Base-by-base conservation (phyloP, 306 rosid genomes). In the Ceratonia siliqua region DNA sequence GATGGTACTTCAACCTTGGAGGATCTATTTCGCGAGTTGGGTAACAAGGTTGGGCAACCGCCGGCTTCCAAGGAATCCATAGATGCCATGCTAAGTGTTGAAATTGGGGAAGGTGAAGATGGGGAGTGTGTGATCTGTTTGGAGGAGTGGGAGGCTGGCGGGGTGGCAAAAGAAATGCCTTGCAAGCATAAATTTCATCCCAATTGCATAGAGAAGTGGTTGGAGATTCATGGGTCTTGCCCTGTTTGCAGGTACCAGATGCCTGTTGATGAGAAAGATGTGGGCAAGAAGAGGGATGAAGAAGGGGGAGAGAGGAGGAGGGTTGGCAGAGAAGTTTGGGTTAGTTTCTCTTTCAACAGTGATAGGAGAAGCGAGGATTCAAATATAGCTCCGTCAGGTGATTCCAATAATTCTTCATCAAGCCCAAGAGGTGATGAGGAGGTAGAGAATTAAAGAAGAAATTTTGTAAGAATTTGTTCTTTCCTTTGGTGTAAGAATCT, bases 21-120 rank as follows among this genome's bases (percentile, higher is more conserved):
- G 4, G 74, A 81, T 2, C 82, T 94, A 64, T 36, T 94, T 9
- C 89, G 68, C 0, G 86, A 83, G 0, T 25, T 88, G 5, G 86
- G 75, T 5, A 22, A 0, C 36, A 91, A 91, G 62, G 70, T 35
- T 18, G 91, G 91, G 32, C 89, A 41, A 5, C 91, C 93, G 0
- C 98, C 98, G 15, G 97, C 98, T 15, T 82, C 98, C 0, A 88
- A 85, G 78, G 91, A 90, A 9, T 90, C 97, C 5, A 83, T 91
- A 0, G 86, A 86, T 3, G 90, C 89, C 63, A 62, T 94, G 88
- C 70, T 76, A 0, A 22, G 73, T 18, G 90, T 85, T 20, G 84
- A 41, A 38, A 53, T 88, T n/a, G 62, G 13, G 4, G 88, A 82
- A 46, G 82, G 71, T 0, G 81, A 66, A 6, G 82, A 24, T 6